Evolutionary conservation across 129 eudicot species (phyloP).

Genomic region (Daucus carota): DNA sequence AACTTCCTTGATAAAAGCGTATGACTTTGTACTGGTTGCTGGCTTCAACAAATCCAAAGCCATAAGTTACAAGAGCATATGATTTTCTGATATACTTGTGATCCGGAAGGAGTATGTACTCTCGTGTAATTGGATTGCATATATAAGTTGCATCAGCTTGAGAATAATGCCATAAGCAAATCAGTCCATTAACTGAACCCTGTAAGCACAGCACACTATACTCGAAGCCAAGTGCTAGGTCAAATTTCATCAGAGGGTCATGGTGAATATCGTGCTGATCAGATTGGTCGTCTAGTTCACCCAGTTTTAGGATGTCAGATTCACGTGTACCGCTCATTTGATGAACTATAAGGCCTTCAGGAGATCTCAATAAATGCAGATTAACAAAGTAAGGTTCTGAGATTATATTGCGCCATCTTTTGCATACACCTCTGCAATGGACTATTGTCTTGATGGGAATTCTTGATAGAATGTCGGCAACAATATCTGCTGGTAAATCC

Average conservation of each 20-base stretch:
- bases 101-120: neutral
- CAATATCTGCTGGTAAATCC: neutral
- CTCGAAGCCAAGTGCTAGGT: neutral
- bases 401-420: neutral
- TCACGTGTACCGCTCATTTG: neutral
- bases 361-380: neutral
- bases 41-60: constrained; percentile 12
- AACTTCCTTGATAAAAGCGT: neutral
- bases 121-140: neutral
- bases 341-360: neutral
- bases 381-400: neutral
- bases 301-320: neutral
- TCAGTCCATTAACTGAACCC: neutral
- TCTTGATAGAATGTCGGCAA: neutral
- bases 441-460: neutral
- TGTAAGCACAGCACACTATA: neutral
- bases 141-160: neutral
- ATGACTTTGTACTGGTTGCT: constrained; percentile 18
- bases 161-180: neutral
- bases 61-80: neutral
- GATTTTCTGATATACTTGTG: neutral
- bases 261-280: neutral
- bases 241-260: neutral
- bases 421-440: neutral
- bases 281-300: neutral